These are phyloP conservation scores for Mortierella sp. DNA, from an alignment of 371 early-diverging fungal species.

Conservation along the genomic window DNA sequence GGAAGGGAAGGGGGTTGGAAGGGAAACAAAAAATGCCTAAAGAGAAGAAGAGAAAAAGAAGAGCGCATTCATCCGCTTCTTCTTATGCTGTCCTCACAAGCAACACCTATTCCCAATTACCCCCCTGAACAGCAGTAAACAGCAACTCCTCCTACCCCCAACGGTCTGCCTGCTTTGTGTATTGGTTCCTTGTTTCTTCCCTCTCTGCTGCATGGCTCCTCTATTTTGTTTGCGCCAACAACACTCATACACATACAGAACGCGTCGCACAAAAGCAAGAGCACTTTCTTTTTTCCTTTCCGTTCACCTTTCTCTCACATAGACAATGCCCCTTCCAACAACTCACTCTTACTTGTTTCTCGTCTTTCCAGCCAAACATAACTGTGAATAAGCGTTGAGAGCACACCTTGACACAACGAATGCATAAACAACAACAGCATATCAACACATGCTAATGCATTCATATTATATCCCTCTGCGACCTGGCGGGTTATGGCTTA, in stretches of 20 bases:
- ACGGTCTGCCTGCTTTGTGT: neutral
- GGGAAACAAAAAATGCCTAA: constrained; percentile 26
- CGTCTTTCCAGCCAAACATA: neutral
- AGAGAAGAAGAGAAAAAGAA: constrained; percentile 23
- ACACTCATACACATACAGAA: neutral
- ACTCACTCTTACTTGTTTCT: neutral
- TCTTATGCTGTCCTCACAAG: neutral
- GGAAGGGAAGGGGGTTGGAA: neutral
- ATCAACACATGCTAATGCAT: neutral
- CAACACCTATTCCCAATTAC: neutral
- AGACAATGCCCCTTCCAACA: neutral
- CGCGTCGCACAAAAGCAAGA: constrained; percentile 32
- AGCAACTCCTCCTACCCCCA: neutral
- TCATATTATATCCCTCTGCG: neutral
- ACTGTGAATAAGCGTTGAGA: neutral
- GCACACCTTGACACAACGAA: neutral
- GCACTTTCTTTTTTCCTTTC: neutral
- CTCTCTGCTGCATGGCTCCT: neutral
- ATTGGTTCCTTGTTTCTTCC: neutral
- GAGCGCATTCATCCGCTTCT: neutral
- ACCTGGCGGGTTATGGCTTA: neutral
- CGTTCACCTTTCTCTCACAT: neutral
- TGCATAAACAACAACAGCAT: neutral
- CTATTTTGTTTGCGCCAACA: constrained; percentile 16
- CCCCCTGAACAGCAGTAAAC: neutral